Evolutionary conservation across 2,329 filamentous ascomycete genomes (phyloP).

Genomic region (Immersiporthe knoxdaviesiana): DNA sequence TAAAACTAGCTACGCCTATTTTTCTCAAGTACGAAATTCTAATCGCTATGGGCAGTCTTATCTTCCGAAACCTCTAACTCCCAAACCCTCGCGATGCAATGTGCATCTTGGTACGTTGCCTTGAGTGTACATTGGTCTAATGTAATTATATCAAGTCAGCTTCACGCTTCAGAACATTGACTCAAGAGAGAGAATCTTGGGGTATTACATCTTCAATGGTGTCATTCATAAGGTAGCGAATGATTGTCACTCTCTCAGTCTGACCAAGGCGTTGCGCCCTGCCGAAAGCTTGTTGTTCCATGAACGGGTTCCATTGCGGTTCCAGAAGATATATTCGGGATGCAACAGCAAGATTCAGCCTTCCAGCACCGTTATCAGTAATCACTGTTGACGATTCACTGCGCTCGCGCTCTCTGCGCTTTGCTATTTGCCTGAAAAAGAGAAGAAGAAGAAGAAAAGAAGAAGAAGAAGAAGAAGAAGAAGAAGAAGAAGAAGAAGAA

Average conservation of each 20-base stretch:
- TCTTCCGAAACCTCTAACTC: no score
- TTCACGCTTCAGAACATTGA: neutral
- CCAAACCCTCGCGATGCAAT: slow-evolving; percentile 1
- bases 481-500: no score
- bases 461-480: no score
- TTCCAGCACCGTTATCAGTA: neutral
- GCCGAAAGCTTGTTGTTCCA: slow-evolving; percentile 38
- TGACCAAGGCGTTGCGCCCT: slow-evolving; percentile 36
- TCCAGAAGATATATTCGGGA: slow-evolving; percentile 38
- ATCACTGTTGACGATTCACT: no score
- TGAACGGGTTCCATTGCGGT: slow-evolving; percentile 39
- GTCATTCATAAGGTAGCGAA: slow-evolving; percentile 36
- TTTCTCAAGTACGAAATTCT: neutral
- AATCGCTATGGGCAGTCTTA: neutral
- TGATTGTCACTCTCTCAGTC: slow-evolving; percentile 33
- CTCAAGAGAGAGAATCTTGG: neutral
- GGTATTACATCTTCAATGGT: slow-evolving; percentile 36
- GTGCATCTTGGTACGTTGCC: slow-evolving; percentile 11
- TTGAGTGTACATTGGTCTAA: neutral
- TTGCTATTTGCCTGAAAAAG: neutral
- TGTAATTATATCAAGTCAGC: neutral
- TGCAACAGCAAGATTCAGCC: slow-evolving; percentile 37
- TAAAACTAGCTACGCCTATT: no score
- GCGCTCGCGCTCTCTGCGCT: neutral
- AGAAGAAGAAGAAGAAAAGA: no score